A percentile compares a stretch with the other conserved stretches of the same genome.
Evolutionary conservation across 345 rosid genomes (phyloP).

Genomic region (Eucalyptus cladocalyx): DNA sequence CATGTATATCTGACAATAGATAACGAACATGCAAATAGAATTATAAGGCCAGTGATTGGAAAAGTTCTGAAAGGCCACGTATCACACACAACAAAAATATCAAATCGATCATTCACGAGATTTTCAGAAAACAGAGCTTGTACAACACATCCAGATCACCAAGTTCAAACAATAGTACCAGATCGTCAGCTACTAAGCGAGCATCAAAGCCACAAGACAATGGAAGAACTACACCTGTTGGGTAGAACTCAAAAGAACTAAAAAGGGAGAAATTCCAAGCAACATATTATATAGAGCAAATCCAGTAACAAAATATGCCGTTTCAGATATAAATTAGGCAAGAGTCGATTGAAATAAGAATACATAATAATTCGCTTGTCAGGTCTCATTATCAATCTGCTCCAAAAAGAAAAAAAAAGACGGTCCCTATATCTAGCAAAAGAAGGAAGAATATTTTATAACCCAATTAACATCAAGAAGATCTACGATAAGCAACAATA

Average conservation of each 20-base stretch:
- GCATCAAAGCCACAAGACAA: background rate
- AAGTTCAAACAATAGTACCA: background rate
- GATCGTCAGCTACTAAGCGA: background rate
- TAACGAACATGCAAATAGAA: background rate
- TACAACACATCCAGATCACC: background rate
- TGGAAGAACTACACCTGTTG: background rate
- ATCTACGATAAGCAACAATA: background rate
- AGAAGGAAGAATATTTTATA: background rate
- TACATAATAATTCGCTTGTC: background rate
- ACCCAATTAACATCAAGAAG: background rate
- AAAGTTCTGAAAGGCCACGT: background rate
- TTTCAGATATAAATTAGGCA: background rate
- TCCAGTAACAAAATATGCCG: background rate
- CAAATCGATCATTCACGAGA: background rate
- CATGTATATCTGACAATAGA: background rate
- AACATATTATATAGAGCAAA: background rate
- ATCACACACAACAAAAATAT: background rate
- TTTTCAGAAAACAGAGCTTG: background rate
- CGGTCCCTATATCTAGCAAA: background rate
- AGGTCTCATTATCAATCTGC: background rate
- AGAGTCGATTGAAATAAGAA: background rate
- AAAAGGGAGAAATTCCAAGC: background rate
- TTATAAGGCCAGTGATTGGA: background rate
- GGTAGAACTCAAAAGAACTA: background rate
- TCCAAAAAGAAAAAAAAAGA: no score